These are phyloP conservation scores for Leishmania braziliensis DNA, from an alignment of 208 protist species.

Conservation along the genomic window DNA sequence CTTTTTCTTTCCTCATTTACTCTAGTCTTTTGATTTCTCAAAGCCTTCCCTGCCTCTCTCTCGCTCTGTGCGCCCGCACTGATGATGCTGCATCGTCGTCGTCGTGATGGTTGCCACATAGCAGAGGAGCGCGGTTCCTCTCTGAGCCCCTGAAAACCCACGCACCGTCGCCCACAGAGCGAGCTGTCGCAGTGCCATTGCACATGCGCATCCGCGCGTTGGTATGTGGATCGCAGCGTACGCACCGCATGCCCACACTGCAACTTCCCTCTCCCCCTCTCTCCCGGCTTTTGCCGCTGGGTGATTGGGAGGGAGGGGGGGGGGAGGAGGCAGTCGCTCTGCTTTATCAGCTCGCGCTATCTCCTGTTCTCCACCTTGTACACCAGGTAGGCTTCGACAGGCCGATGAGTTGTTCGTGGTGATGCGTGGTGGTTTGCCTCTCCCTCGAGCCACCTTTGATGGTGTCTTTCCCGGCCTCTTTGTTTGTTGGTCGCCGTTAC, in stretches of 20 bases:
- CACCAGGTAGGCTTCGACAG: neutral
- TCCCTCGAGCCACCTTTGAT: neutral
- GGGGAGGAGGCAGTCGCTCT: neutral
- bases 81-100: neutral
- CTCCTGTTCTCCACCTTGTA: neutral
- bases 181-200: neutral
- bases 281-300: neutral
- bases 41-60: neutral
- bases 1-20: neutral
- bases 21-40: neutral
- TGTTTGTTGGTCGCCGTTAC: neutral
- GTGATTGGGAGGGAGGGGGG: neutral
- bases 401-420: neutral
- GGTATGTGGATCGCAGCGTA: neutral
- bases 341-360: neutral
- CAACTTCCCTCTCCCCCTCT: neutral
- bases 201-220: neutral
- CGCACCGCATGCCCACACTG: neutral
- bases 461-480: neutral
- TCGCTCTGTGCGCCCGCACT: neutral
- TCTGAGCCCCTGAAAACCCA: neutral
- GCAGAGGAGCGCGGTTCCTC: too few species aligned
- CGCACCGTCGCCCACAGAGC: neutral
- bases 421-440: neutral
- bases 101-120: neutral